Percentiles rank a stretch among this genome's conserved stretches.
phyloP scores from a whole-genome alignment of 1,139 yeast species.

The Lodderomyces margitis region DNA sequence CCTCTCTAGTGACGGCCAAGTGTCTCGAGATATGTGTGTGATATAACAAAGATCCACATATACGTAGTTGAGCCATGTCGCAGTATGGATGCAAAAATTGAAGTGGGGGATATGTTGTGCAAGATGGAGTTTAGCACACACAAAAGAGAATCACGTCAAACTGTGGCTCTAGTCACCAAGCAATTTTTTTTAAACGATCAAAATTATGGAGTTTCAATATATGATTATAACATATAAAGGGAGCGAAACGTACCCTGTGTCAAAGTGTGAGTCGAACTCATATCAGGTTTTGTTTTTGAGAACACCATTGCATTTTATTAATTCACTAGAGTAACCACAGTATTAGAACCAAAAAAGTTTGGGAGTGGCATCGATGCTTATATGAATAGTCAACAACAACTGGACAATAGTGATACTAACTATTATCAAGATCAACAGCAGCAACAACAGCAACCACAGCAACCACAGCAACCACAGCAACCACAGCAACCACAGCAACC shows the following conservation, averaged over 20 bases:
- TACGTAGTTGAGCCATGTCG: no score
- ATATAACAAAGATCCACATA: no score
- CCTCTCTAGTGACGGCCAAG: no score
- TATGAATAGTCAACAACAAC: slow-evolving; percentile 1
- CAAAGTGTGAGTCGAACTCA: no score
- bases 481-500: slow-evolving; percentile 3
- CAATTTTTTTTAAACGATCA: neutral
- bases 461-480: slow-evolving; percentile 5
- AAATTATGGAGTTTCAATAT: neutral
- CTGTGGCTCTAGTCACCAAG: neutral
- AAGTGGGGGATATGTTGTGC: no score
- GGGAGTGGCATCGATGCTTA: neutral
- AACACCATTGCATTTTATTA: no score
- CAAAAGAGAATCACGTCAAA: slow-evolving; percentile 1
- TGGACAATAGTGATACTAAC: slow-evolving; percentile 3
- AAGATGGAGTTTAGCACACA: no score
- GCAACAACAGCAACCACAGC: slow-evolving; percentile 9
- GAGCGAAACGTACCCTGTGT: neutral
- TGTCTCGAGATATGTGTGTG: no score
- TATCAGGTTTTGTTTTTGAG: no score
- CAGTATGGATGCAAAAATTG: no score
- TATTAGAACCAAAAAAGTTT: neutral
- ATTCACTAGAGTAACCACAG: no score
- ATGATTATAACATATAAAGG: no score
- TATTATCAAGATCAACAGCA: slow-evolving; percentile 13